phyloP scores from a whole-genome alignment of 768 basidiomycete species.

The Mycena crocata region DNA sequence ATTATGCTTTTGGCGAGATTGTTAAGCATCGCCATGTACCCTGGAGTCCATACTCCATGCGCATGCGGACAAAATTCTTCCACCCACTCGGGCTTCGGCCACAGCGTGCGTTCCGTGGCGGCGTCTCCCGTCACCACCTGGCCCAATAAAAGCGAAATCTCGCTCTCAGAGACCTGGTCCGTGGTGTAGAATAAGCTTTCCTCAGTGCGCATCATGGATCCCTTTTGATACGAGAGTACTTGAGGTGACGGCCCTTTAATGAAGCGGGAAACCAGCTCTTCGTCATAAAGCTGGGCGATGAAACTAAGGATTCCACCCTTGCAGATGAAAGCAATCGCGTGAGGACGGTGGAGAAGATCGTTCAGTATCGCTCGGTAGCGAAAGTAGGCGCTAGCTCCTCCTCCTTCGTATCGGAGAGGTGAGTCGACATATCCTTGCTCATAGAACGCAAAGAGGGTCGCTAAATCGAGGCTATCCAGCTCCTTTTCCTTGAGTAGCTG shows the following conservation, averaged over 20 bases:
- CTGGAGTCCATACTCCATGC: neutral
- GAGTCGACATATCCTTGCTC: neutral
- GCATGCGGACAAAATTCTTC: neutral
- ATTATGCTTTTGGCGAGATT: neutral
- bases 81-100: neutral
- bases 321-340: neutral
- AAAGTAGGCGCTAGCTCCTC: neutral
- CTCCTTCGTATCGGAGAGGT: neutral
- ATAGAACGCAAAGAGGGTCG: neutral
- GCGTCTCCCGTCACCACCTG: neutral
- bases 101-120: neutral
- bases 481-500: neutral
- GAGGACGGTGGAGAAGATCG: neutral
- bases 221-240: neutral
- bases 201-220: neutral
- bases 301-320: neutral
- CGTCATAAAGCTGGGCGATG: neutral
- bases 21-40: neutral
- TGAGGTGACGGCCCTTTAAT: neutral
- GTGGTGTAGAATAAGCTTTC: neutral
- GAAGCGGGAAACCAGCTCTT: neutral
- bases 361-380: neutral
- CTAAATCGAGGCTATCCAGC: neutral
- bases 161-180: neutral
- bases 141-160: neutral